Conservation (phyloP, 345 rosid species). For the Camelina neglecta region DNA sequence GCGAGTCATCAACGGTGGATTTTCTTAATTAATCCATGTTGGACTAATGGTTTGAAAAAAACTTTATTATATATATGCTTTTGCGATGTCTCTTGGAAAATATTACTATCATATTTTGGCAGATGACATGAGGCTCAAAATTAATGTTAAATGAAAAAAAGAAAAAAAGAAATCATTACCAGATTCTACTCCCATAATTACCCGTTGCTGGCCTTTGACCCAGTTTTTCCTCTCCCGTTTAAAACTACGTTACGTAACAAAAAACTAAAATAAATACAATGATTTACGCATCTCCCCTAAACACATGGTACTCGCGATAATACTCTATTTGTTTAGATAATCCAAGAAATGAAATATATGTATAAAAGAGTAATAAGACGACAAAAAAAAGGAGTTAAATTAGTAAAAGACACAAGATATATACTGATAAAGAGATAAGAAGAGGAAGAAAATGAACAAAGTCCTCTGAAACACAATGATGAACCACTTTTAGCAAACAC, state of each 20-base stretch:
- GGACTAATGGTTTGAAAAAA: constrained; percentile 6
- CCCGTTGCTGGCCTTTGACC: constrained; percentile 33
- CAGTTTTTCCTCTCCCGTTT: constrained; percentile 13
- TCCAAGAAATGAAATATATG: not conserved
- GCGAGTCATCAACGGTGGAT: constrained; percentile 21
- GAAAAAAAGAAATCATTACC: too few relatives aligned
- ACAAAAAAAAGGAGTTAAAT: not conserved
- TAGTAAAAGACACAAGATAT: constrained; percentile 1
- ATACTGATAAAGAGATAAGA: constrained; percentile 16
- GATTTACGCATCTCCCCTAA: constrained; percentile 16
- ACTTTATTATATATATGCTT: not conserved
- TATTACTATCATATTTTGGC: not conserved
- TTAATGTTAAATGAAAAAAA: not conserved
- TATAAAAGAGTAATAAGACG: not conserved
- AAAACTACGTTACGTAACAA: constrained; percentile 5
- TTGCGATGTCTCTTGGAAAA: not conserved
- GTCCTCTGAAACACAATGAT: constrained; percentile 31
- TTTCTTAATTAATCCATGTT: not conserved
- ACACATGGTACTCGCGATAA: not conserved
- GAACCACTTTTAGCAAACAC: constrained; percentile 29
- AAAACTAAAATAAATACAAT: not conserved
- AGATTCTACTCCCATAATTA: constrained; percentile 1
- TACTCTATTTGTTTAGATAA: not conserved
- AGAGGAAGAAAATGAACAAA: constrained; percentile 6
- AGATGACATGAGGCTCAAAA: not conserved